A percentile compares a stretch with the other conserved stretches of the same genome.
These are phyloP conservation scores for Daldinia grandis DNA, from an alignment of 495 filamentous ascomycete genomes.

Conservation along the genomic window DNA sequence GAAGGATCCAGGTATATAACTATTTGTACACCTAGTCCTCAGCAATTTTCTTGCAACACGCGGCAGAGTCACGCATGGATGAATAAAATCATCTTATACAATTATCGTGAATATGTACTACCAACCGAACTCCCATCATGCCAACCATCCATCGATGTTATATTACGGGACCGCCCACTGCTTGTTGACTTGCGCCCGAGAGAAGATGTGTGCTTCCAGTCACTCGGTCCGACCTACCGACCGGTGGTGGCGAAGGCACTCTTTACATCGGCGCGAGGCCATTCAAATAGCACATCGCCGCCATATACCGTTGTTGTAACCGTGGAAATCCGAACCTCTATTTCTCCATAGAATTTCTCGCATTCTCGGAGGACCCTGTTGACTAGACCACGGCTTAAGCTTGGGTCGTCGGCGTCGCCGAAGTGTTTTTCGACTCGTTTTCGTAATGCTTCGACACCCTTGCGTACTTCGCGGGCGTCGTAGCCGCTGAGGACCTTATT, in stretches of 20 bases:
- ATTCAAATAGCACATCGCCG: constrained; percentile 64
- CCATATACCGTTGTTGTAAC: constrained; percentile 67
- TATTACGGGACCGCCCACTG: constrained; percentile 25
- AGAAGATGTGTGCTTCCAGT: constrained; percentile 37
- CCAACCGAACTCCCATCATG: constrained; percentile 40
- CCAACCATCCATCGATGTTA: constrained; percentile 26
- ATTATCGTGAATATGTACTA: constrained; percentile 42
- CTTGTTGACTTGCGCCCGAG: constrained; percentile 31
- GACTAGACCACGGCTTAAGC: constrained; percentile 72
- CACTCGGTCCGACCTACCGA: constrained; percentile 50
- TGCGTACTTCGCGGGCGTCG: constrained; percentile 81
- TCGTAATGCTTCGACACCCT: constrained; percentile 83
- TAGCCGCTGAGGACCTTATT: constrained; percentile 84
- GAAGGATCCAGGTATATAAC: constrained; percentile 1
- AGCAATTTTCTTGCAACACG: neutral
- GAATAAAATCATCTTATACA: constrained; percentile 30
- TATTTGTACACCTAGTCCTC: constrained; percentile 1
- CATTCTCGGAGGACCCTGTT: constrained; percentile 81
- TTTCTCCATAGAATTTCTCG: constrained; percentile 77
- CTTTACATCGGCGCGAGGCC: constrained; percentile 62
- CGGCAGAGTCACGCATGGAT: neutral
- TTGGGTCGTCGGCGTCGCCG: constrained; percentile 80
- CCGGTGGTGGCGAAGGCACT: constrained; percentile 55
- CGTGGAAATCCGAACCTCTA: constrained; percentile 72
- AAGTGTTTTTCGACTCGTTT: constrained; percentile 98